Evolutionary conservation across 257 asterid species (phyloP), one percentile per base, ranked within the genome.

Genomic region (Sherardia arvensis): DNA sequence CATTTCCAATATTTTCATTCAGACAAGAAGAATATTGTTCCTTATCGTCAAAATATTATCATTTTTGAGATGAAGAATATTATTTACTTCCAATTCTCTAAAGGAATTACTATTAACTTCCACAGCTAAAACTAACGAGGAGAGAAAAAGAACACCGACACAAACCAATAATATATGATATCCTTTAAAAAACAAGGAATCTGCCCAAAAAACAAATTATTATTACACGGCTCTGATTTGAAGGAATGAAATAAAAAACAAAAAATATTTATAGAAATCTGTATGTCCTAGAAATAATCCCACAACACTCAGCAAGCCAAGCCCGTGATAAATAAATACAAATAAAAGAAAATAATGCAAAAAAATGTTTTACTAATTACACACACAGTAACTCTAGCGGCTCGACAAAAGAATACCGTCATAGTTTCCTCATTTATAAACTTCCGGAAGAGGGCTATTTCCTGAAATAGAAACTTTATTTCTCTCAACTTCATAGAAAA

Each of bases 381-480:
- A 76, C 22, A 59, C 71, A 25, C 32, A 11, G n/a, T n/a, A 12
- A 22, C 22, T 64, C 77, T 71, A 77, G 63, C 70, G 55, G 61
- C 78, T 72, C 74, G 77, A 78, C 68, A 49, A 64, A 76, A 55
- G 81, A 82, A 79, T 73, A 70, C 57, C 66, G 51, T 43, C 51
- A 43, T 43, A 14, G 51, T 43, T 43, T 43, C 51, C 17, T 61
- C 45, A 68, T 64, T 64, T 74, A 70, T 71, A 43, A 38, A 34
- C 29, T 67, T 67, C 47, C 66, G 78, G 59, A 71, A 55, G 61
- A 68, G 62, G 66, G 71, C 78, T 67, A 74, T 54, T 38, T 73
- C 66, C 28, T 17, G 53, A 64, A 64, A 64, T 48, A 68, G 67
- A 76, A 68, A 85, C 69, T 78, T 87, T 87, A 84, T 87, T 87